These are phyloP conservation scores for Cardiospermum halicacabum DNA, from an alignment of 345 rosid genomes.

Conservation along the genomic window DNA sequence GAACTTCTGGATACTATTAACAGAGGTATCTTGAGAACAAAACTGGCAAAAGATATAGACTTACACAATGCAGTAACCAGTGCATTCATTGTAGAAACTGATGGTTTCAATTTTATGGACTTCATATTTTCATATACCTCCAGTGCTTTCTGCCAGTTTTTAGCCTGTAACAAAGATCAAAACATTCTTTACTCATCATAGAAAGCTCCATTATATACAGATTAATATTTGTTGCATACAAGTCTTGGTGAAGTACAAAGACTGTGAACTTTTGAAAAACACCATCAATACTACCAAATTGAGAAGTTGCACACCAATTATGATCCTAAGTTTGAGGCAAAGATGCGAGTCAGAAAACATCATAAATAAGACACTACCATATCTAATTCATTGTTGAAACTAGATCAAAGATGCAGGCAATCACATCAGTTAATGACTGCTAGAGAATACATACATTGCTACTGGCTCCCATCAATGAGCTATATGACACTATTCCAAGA, in stretches of 20 bases:
- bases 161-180: conserved; percentile 45
- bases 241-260: too few relatives aligned
- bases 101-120: conserved; percentile 57
- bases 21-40: not conserved
- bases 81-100: conserved; percentile 83
- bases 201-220: not conserved
- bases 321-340: not conserved
- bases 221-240: not conserved
- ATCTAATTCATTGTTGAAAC: not conserved
- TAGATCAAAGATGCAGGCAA: not conserved
- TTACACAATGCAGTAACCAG: conserved; percentile 85
- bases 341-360: not conserved
- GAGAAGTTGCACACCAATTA: not conserved
- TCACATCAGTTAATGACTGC: not conserved
- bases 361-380: not conserved
- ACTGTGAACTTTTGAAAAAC: not conserved
- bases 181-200: not conserved
- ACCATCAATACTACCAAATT: not conserved
- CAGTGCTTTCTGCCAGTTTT: conserved; percentile 84
- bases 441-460: conserved; percentile 61
- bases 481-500: conserved; percentile 71
- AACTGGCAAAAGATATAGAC: conserved; percentile 20
- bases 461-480: conserved; percentile 99
- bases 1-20: conserved; percentile 1
- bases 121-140: conserved; percentile 70